These are phyloP conservation scores for Penicillium parvum DNA, from an alignment of 495 filamentous ascomycete genomes.

Conservation along the genomic window DNA sequence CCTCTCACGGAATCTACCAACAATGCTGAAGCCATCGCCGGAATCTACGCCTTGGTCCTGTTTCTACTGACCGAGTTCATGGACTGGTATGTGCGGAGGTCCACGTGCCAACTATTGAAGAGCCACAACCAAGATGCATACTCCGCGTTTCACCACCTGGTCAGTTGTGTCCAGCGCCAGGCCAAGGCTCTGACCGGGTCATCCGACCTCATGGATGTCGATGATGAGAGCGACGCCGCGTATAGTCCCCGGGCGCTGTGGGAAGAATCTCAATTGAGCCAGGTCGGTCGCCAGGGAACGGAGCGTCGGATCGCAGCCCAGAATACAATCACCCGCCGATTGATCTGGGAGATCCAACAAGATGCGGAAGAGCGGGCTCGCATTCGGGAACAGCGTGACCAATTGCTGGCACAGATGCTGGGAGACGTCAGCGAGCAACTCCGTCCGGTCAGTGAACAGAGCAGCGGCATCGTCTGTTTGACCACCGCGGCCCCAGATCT, in stretches of 20 bases:
- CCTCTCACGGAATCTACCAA: conserved; percentile 16
- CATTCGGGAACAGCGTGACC: conserved; percentile 23
- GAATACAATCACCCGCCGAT: conserved; percentile 36
- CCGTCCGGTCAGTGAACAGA: conserved; percentile 24
- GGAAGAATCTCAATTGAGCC: conserved; percentile 36
- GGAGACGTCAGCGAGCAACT: conserved; percentile 24
- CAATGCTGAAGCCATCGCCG: conserved; percentile 30
- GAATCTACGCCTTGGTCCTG: conserved; percentile 43
- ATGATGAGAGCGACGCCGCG: conserved; percentile 23
- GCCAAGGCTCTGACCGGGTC: conserved; percentile 20
- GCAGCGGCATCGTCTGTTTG: conserved; percentile 32
- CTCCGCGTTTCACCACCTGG: conserved; percentile 38
- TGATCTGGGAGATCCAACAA: conserved; percentile 44
- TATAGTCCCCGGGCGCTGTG: conserved; percentile 26
- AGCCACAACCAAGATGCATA: conserved; percentile 46
- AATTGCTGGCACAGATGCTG: conserved; percentile 27
- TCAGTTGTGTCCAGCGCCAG: conserved; percentile 33
- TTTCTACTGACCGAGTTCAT: conserved; percentile 47
- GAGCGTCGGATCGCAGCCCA: conserved; percentile 36
- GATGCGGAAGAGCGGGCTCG: conserved; percentile 30
- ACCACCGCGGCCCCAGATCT: conserved; percentile 33
- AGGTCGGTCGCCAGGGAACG: conserved; percentile 35
- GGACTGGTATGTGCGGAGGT: conserved; percentile 43
- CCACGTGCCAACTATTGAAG: conserved; percentile 39
- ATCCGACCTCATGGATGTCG: conserved; percentile 24